Percentiles rank a stretch among this genome's conserved stretches.
Conservation (phyloP, 352 stramenopile species). For the Lagenidium sp. region DNA sequence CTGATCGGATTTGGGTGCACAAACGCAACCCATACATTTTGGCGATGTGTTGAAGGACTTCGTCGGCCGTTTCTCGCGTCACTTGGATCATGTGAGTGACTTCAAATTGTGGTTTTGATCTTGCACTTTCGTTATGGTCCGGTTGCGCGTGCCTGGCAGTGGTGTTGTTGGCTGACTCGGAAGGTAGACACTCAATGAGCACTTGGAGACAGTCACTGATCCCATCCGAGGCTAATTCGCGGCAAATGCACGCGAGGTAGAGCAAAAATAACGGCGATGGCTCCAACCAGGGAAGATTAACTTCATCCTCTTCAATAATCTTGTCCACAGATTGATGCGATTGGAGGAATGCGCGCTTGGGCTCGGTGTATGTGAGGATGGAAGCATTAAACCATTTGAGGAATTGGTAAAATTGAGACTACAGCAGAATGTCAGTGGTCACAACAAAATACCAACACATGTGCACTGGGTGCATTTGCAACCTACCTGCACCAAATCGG, state of each 20-base stretch:
- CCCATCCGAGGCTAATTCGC: slow-evolving; percentile 46
- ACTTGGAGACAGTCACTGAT: slow-evolving; percentile 64
- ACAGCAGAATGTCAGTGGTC: neutral
- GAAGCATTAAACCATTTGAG: slow-evolving; percentile 73
- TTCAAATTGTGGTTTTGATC: slow-evolving; percentile 22
- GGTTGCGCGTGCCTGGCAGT: neutral
- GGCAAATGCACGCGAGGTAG: slow-evolving; percentile 62
- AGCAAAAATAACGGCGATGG: slow-evolving; percentile 58
- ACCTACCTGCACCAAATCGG: slow-evolving; percentile 62
- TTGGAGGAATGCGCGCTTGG: slow-evolving; percentile 42
- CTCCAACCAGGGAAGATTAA: slow-evolving; percentile 42
- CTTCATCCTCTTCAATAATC: slow-evolving; percentile 17
- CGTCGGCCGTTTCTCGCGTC: slow-evolving; percentile 40
- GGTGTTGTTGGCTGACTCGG: neutral
- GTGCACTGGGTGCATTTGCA: neutral
- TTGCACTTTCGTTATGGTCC: too few relatives aligned
- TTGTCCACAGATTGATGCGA: neutral
- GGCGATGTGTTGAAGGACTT: slow-evolving; percentile 52
- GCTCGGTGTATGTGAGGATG: slow-evolving; percentile 58
- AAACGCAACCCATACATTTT: slow-evolving; percentile 55
- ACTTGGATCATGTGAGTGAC: slow-evolving; percentile 73
- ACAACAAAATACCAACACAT: neutral
- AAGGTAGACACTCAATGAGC: slow-evolving; percentile 61
- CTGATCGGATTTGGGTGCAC: slow-evolving; percentile 28
- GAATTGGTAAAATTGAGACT: slow-evolving; percentile 74